Evolutionary conservation across 352 stramenopile genomes (phyloP), one percentile per base, ranked within the genome.

Genomic region (Phytophthora pinifolia): DNA sequence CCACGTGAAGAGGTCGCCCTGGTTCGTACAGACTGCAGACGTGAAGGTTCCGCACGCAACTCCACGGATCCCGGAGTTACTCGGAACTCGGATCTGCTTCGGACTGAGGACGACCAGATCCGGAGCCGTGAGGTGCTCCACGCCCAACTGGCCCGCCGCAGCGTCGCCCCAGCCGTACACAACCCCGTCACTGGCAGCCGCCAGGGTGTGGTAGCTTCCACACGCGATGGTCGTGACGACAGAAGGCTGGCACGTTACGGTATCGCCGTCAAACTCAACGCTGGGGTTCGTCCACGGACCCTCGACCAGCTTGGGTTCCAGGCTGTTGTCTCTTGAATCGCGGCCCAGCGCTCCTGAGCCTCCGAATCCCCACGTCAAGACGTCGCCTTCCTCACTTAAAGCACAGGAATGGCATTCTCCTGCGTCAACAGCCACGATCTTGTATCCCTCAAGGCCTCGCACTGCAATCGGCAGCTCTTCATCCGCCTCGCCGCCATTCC

Each of bases 361-460:
- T n/a, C 87, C 85, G 42, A 94, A 94, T 0, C 87, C 86, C 86
- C 86, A 96, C 13, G 83, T 95, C 32, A 84, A 96, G 9, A 96
- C 67, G 9, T 88, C 63, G 4, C 86, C 87, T 1, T 78, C 59
- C 31, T 65, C 48, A 30, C 59, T 88, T 33, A 95, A 48, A 4
- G 79, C 86, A 41, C 63, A 76, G 1, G 86, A 94, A 37, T 96
- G 87, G 39, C 84, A 92, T 48, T 95, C 86, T 4, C 86, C 87
- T 25, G 81, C 87, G 32, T 90, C 80, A 2, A 90, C 59, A 2
- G 63, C 36, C 2, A 78, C 57, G 18, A 96, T 72, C 2, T 50
- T 36, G 31, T 79, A 57, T 14, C 35, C 50, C 2, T 72, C 51
- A 13, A 92, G 49, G 9, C 63, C 66, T 17, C 48, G 29, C 3